Conservation (phyloP, 306 rosid genomes). For the Lithocarpus polystachyus region DNA sequence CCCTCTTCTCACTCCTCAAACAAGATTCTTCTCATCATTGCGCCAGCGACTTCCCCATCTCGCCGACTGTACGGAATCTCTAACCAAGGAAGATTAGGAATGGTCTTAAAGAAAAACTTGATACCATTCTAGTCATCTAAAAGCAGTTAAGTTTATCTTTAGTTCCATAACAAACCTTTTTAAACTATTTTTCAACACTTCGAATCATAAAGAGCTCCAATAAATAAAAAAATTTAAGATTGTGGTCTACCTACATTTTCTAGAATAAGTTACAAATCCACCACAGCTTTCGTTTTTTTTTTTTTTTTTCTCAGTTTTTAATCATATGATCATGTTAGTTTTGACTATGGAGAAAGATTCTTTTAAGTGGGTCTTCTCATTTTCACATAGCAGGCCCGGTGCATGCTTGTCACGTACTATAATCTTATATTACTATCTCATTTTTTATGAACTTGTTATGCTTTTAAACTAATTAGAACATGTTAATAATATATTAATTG, state of each 20-base stretch:
- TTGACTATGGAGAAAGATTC: constrained; percentile 37
- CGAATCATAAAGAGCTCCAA: constrained; percentile 18
- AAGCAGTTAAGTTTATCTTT: neutral
- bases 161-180: neutral
- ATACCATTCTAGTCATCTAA: constrained; percentile 4
- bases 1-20: constrained; percentile 18
- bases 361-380: constrained; percentile 36
- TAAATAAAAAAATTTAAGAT: constrained; percentile 1
- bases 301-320: neutral
- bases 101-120: constrained; percentile 17
- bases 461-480: too few species aligned
- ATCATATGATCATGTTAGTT: constrained; percentile 32
- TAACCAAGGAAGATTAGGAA: constrained; percentile 18
- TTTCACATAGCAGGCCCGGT: constrained; percentile 20
- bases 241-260: constrained; percentile 25
- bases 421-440: constrained; percentile 18
- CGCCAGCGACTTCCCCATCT: constrained; percentile 42
- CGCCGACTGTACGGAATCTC: constrained; percentile 36
- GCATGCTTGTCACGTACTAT: constrained; percentile 54
- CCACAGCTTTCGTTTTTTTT: neutral
- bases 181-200: constrained; percentile 16
- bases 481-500: constrained; percentile 16
- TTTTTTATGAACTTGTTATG: neutral
- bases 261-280: constrained; percentile 24
- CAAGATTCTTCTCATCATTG: constrained; percentile 46